Base-by-base conservation (phyloP, 2,329 filamentous ascomycete species). In the Exophiala sideris region DNA sequence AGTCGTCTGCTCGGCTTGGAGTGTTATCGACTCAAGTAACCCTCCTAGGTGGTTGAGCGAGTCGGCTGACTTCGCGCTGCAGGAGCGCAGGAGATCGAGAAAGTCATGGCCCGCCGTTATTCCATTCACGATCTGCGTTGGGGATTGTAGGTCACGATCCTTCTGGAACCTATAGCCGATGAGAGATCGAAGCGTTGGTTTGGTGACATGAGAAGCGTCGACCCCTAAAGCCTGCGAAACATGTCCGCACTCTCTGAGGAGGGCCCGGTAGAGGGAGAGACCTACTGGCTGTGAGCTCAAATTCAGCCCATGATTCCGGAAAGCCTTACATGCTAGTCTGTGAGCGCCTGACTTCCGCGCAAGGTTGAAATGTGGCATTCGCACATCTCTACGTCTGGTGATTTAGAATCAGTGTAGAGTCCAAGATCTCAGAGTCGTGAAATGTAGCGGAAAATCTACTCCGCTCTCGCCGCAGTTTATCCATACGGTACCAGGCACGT, bases 261-360 rank as follows among this genome's bases (percentile, higher is more conserved):
- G 72, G 39, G 72, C 70, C 61, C 71, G 68, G 59, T 76, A 77
- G 20, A 77, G 70, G 35, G 73, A 70, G 58, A 74, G 62, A 57
- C 73, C 74, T 76, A 34, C 7, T 33, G 12, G 11, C 2, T 14
- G 14, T 50, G 29, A 48, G 40, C 14, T 35, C 35, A 11, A 16
- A 8, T 38, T 5, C 5, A 29, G 5, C 35, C 35, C 10, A 5
- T 7, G 4, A 38, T 16, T n/a, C 14, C 16, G 18, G 34, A 24
- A 0, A 16, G 32, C 52, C 71, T 62, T 60, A 75, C 74, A 75
- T 57, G 73, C 72, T 68, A 73, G 68, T n/a, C 73, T 69, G 65
- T 76, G 73, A 38, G 67, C 66, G 39, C 70, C 67, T 51, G 68
- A 74, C 6, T 61, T 49, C 32, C 63, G 67, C 16, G 70, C 69